A percentile compares a stretch with the other conserved stretches of the same genome.
Conservation (phyloP, 805 yeast genomes). For the Kuraishia floccosa region DNA sequence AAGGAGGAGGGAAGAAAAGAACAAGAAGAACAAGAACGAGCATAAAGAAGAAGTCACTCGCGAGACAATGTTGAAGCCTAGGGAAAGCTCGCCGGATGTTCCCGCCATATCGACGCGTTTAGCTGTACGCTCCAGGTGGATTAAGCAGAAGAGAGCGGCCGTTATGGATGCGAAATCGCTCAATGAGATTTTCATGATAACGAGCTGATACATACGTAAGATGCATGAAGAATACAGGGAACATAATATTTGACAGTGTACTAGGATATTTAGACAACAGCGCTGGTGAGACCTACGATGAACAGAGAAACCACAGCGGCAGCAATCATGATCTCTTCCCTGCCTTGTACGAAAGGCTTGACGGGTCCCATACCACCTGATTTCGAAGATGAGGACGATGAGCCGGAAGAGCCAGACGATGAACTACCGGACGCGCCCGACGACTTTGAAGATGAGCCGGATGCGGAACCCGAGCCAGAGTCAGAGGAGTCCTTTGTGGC, state of each 20-base stretch:
- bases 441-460: slow-evolving; percentile 6
- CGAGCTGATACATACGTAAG: not conserved
- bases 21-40: slow-evolving; percentile 14
- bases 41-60: slow-evolving; percentile 18
- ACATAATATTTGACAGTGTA: too few species aligned
- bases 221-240: not conserved
- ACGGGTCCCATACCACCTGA: too few species aligned
- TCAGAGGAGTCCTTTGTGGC: slow-evolving; percentile 30
- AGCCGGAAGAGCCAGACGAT: slow-evolving; percentile 12
- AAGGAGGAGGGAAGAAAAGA: slow-evolving; percentile 14
- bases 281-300: slow-evolving; percentile 31
- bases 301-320: slow-evolving; percentile 24
- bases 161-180: slow-evolving; percentile 82
- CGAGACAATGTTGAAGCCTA: slow-evolving; percentile 29
- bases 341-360: too few species aligned
- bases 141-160: slow-evolving; percentile 83
- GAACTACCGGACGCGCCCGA: slow-evolving; percentile 11
- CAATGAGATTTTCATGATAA: slow-evolving; percentile 86
- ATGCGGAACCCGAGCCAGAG: slow-evolving; percentile 16
- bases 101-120: slow-evolving; percentile 38
- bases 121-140: slow-evolving; percentile 79
- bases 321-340: slow-evolving; percentile 14
- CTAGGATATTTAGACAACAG: slow-evolving; percentile 13
- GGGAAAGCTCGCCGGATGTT: slow-evolving; percentile 9
- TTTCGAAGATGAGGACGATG: too few species aligned